Evolutionary conservation across 345 rosid genomes (phyloP).

Genomic region (Toxicodendron radicans): DNA sequence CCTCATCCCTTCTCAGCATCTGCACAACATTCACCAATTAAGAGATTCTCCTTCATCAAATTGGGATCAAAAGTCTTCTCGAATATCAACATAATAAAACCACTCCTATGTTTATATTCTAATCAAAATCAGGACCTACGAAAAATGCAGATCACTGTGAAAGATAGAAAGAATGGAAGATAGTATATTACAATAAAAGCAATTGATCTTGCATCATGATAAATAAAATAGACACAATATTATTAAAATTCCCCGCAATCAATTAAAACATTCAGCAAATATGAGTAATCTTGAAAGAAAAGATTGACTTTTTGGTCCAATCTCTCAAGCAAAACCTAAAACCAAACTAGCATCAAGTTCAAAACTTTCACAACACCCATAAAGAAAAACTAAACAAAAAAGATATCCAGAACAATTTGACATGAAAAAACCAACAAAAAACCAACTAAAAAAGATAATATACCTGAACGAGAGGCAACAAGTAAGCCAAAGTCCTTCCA

Average conservation of each 20-base stretch:
- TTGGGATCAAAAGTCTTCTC: background rate
- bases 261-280: background rate
- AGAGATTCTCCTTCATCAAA: background rate
- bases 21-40: constrained; percentile 22
- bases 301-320: background rate
- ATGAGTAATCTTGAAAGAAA: background rate
- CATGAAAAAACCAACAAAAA: background rate
- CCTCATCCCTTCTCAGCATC: constrained; percentile 60
- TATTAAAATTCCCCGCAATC: background rate
- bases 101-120: background rate
- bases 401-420: background rate
- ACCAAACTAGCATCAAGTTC: background rate
- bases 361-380: background rate
- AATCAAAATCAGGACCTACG: background rate
- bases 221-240: background rate
- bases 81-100: background rate
- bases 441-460: background rate
- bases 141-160: background rate
- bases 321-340: background rate
- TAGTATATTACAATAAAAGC: background rate
- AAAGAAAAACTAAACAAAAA: constrained; percentile 3
- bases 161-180: background rate
- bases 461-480: constrained; percentile 73
- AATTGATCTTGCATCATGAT: background rate
- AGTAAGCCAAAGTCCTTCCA: constrained; percentile 60